Conservation (phyloP, 2,329 filamentous ascomycete genomes). For the Teratosphaeriaceae sp. region DNA sequence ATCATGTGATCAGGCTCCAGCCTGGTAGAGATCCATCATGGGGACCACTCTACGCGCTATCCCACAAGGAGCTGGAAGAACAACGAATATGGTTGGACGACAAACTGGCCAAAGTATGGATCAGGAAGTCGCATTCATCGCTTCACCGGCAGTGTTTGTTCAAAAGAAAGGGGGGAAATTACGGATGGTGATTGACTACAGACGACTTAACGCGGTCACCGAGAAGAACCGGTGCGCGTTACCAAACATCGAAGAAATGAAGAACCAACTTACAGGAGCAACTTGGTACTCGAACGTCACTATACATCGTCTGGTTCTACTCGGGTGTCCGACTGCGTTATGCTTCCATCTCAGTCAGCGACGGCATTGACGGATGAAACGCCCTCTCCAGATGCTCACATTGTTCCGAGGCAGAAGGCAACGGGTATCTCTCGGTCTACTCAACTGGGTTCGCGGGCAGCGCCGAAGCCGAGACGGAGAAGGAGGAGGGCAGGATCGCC, state of each 20-base stretch:
- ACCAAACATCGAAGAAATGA: conserved; percentile 17
- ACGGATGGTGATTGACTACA: conserved; percentile 20
- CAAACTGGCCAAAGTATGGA: conserved; percentile 5
- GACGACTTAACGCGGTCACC: conserved; percentile 21
- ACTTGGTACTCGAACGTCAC: conserved; percentile 18
- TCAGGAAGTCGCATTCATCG: conserved; percentile 6
- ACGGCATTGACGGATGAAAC: too few relatives aligned
- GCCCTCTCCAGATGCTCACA: too few relatives aligned
- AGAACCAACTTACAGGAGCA: conserved; percentile 12
- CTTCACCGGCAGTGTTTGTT: conserved; percentile 17
- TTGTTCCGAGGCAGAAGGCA: too few relatives aligned
- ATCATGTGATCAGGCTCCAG: conserved; percentile 10
- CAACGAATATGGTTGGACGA: conserved; percentile 6
- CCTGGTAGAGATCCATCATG: conserved; percentile 8
- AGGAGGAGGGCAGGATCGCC: too few relatives aligned
- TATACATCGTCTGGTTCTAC: too few relatives aligned
- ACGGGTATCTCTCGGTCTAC: too few relatives aligned
- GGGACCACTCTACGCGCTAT: conserved; percentile 11
- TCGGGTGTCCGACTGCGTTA: too few relatives aligned
- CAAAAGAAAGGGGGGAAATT: conserved; percentile 18
- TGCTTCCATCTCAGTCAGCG: too few relatives aligned
- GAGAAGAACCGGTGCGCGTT: conserved; percentile 24
- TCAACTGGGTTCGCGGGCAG: too few relatives aligned
- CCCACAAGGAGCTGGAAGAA: conserved; percentile 7
- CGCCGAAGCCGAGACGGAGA: too few relatives aligned